These are phyloP conservation scores for Lactarius psammicola DNA, from an alignment of 768 basidiomycete species.

Conservation along the genomic window DNA sequence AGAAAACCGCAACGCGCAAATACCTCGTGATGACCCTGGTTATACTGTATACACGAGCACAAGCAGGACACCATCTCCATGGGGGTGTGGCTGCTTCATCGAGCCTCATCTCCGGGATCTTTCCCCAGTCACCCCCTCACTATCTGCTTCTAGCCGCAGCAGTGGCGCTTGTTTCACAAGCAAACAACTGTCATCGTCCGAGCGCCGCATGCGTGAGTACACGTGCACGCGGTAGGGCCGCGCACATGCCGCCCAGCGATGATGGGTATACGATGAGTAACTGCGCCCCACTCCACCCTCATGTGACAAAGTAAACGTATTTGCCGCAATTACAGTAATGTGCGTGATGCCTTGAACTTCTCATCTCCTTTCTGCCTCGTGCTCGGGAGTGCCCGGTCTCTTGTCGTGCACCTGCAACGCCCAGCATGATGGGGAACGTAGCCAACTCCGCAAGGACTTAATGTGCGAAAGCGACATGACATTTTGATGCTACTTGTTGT, in stretches of 20 bases:
- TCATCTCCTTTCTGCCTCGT: not conserved
- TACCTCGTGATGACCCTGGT: too few species aligned
- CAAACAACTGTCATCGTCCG: not conserved
- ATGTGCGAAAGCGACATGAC: not conserved
- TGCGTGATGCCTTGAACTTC: not conserved
- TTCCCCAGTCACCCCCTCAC: not conserved
- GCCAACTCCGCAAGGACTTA: not conserved
- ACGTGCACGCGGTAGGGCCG: not conserved
- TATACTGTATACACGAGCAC: too few species aligned
- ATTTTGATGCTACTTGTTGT: not conserved
- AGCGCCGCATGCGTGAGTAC: not conserved
- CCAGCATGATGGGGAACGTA: not conserved
- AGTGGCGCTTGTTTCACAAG: not conserved
- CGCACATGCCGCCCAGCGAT: not conserved
- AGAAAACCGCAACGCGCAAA: not conserved
- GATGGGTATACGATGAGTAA: not conserved
- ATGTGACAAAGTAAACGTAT: not conserved
- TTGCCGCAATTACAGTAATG: not conserved
- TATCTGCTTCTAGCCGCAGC: slow-evolving; percentile 1
- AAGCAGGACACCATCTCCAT: too few species aligned
- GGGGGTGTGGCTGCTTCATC: too few species aligned
- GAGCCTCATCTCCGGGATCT: not conserved
- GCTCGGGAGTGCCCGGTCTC: not conserved
- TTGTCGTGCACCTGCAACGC: not conserved
- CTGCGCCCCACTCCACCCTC: not conserved